Percentiles rank a stretch among this genome's conserved stretches.
These are phyloP conservation scores for Hemisphaericaspora lyxosophila DNA, from an alignment of 1,139 yeast genomes.

Conservation along the genomic window DNA sequence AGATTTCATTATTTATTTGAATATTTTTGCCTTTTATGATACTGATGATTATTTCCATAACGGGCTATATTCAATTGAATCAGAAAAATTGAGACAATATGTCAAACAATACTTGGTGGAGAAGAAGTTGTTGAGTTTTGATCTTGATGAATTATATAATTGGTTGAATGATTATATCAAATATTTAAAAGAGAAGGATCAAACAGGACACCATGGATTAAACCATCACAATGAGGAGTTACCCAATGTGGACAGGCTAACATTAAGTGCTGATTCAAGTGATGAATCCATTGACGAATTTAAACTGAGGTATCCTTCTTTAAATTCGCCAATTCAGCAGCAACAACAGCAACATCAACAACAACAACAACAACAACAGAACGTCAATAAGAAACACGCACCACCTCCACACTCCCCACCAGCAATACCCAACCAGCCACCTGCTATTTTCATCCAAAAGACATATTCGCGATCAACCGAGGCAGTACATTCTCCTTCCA, in stretches of 20 bases:
- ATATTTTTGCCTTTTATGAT: slow-evolving; percentile 44
- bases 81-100: slow-evolving; percentile 26
- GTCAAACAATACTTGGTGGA: slow-evolving; percentile 32
- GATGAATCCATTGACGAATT: slow-evolving; percentile 9
- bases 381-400: slow-evolving; percentile 1
- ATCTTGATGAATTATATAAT: slow-evolving; percentile 36
- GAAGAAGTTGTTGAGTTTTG: slow-evolving; percentile 34
- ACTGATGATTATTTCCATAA: slow-evolving; percentile 27
- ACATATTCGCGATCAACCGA: slow-evolving; percentile 1
- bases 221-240: not conserved
- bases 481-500: not conserved
- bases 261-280: not conserved
- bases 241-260: not conserved
- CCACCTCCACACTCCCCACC: slow-evolving; percentile 8
- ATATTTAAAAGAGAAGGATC: slow-evolving; percentile 37
- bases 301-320: slow-evolving; percentile 12
- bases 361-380: not conserved
- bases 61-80: slow-evolving; percentile 23
- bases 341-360: not conserved
- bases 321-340: too few species aligned
- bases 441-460: not conserved
- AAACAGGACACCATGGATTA: not conserved
- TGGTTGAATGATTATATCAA: slow-evolving; percentile 47
- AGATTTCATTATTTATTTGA: slow-evolving; percentile 46
- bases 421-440: slow-evolving; percentile 6